These are phyloP conservation scores for Fomitopsis pulvina DNA, from an alignment of 768 basidiomycete species.

Conservation along the genomic window DNA sequence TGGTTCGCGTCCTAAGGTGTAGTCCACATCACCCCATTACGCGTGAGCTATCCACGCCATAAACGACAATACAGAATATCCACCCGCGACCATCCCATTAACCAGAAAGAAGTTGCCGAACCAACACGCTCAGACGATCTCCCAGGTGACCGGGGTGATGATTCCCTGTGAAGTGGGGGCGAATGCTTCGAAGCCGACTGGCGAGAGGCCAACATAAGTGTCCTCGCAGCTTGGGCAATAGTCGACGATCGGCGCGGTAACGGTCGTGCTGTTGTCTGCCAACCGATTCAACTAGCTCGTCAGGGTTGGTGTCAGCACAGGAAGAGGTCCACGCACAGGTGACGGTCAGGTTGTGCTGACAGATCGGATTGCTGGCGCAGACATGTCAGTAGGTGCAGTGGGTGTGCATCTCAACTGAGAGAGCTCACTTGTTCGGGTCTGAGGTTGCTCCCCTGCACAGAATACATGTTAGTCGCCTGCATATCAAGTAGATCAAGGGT, in stretches of 20 bases:
- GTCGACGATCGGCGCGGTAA: constrained; percentile 27
- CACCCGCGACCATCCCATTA: no score
- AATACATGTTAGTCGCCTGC: not conserved
- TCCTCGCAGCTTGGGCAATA: constrained; percentile 10
- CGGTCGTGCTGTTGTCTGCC: constrained; percentile 19
- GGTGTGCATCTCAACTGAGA: not conserved
- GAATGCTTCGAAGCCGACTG: constrained; percentile 22
- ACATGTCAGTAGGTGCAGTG: not conserved
- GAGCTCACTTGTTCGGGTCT: constrained; percentile 14
- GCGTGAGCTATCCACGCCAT: no score
- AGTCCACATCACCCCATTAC: no score
- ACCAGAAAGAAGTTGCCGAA: not conserved
- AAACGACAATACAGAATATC: no score
- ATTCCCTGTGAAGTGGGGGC: constrained; percentile 23
- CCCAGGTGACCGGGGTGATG: constrained; percentile 25
- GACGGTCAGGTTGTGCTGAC: constrained; percentile 21
- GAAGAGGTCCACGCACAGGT: constrained; percentile 15
- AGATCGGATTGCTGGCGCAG: constrained; percentile 27
- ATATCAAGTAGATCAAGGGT: not conserved
- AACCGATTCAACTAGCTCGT: not conserved
- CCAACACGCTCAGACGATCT: not conserved
- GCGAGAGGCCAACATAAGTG: constrained; percentile 25
- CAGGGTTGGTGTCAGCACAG: not conserved
- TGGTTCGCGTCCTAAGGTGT: no score
- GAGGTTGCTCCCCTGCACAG: constrained; percentile 9